phyloP scores from a whole-genome alignment of 2,329 filamentous ascomycete species.

The Talaromyces funiculosus region DNA sequence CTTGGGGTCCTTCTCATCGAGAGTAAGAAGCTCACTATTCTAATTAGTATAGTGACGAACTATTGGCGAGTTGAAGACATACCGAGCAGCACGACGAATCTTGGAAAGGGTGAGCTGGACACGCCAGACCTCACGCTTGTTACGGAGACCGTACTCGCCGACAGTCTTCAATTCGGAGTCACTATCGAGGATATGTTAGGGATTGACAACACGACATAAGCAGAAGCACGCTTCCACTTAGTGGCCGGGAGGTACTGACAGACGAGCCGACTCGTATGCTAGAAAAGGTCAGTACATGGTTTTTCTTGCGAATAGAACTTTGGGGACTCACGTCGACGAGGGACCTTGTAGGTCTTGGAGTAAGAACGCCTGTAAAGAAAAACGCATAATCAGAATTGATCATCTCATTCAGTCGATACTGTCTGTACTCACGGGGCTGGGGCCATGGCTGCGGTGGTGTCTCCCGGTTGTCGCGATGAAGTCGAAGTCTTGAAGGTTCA shows the following conservation, averaged over 20 bases:
- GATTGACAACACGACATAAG: slow-evolving; percentile 78
- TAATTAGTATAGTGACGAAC: not conserved
- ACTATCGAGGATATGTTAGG: slow-evolving; percentile 61
- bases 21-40: slow-evolving; percentile 92
- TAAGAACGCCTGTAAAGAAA: slow-evolving; percentile 58
- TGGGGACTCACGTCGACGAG: slow-evolving; percentile 64
- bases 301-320: not conserved
- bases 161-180: slow-evolving; percentile 99
- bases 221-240: slow-evolving; percentile 97
- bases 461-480: slow-evolving; percentile 36
- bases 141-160: slow-evolving; percentile 98
- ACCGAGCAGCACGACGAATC: slow-evolving; percentile 99
- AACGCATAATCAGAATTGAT: slow-evolving; percentile 30
- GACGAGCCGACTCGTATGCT: slow-evolving; percentile 98
- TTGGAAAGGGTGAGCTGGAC: slow-evolving; percentile 99
- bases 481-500: slow-evolving; percentile 20
- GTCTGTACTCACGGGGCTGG: slow-evolving; percentile 37
- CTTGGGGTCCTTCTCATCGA: slow-evolving; percentile 99
- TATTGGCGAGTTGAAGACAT: slow-evolving; percentile 27
- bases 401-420: slow-evolving; percentile 24
- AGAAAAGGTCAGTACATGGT: slow-evolving; percentile 9
- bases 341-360: slow-evolving; percentile 99
- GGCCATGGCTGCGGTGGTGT: slow-evolving; percentile 40
- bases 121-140: slow-evolving; percentile 99
- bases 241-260: slow-evolving; percentile 95